Conservation (phyloP, 768 basidiomycete genomes). For the Rhodotorula paludigena region DNA sequence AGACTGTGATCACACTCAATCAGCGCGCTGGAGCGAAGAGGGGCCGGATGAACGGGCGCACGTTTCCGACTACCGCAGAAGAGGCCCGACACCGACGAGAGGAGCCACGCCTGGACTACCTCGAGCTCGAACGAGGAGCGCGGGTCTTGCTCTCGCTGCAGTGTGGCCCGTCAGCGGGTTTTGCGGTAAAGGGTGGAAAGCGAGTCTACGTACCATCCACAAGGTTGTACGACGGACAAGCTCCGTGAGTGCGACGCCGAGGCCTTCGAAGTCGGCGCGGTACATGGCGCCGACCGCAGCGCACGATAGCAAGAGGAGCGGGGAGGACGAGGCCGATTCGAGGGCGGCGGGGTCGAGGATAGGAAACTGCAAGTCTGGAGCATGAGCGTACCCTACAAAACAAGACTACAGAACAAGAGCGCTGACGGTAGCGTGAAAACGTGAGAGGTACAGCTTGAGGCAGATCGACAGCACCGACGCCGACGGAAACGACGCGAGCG, state of each 20-base stretch:
- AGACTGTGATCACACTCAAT: background rate
- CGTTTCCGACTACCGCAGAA: background rate
- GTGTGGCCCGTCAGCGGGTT: background rate
- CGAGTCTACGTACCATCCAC: background rate
- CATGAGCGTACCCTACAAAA: no score
- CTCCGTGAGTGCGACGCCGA: slow-evolving; percentile 1
- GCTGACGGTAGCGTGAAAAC: background rate
- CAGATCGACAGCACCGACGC: background rate
- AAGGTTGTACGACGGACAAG: background rate
- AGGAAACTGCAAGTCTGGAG: background rate
- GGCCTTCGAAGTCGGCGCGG: background rate
- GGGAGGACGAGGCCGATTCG: background rate
- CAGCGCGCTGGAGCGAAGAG: background rate
- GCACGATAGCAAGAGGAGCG: background rate
- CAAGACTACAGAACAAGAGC: background rate
- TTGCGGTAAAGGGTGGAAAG: background rate
- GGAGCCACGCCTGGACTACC: slow-evolving; percentile 1
- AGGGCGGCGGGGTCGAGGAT: background rate
- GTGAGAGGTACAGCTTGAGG: background rate
- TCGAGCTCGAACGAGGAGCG: background rate
- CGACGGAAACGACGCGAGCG: background rate
- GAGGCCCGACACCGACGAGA: background rate
- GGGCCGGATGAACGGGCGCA: background rate
- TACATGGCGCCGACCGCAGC: slow-evolving; percentile 7
- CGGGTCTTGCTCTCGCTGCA: background rate